Evolutionary conservation across 2,329 filamentous ascomycete species (phyloP).

Genomic region (Ilyonectria robusta): DNA sequence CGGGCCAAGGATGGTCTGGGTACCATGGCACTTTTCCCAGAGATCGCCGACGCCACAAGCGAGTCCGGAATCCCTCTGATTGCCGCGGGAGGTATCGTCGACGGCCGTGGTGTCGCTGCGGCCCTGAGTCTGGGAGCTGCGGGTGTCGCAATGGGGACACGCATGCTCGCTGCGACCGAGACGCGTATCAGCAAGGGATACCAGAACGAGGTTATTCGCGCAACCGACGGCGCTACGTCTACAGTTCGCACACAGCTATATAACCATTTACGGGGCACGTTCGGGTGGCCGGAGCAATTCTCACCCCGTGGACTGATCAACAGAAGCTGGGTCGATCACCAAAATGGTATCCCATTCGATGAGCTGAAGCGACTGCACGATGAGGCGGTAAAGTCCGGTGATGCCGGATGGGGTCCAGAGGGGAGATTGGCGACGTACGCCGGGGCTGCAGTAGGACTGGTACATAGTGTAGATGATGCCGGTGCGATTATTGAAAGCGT

Average conservation of each 20-base stretch:
- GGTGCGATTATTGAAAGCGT: constrained; percentile 54
- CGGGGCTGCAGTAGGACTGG: constrained; percentile 61
- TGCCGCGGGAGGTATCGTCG: constrained; percentile 67
- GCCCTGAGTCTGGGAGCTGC: constrained; percentile 65
- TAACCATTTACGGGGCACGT: constrained; percentile 58
- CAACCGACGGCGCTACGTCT: constrained; percentile 54
- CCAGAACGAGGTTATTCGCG: constrained; percentile 58
- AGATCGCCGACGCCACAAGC: constrained; percentile 59
- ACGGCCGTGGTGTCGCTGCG: constrained; percentile 65
- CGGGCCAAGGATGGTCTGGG: constrained; percentile 59
- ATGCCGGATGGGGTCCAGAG: constrained; percentile 62
- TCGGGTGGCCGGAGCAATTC: constrained; percentile 59
- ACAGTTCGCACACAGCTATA: constrained; percentile 61
- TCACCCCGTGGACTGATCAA: constrained; percentile 59
- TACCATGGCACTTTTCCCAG: constrained; percentile 64
- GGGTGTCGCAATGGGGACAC: constrained; percentile 74
- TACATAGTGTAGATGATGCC: constrained; percentile 57
- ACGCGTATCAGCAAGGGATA: constrained; percentile 58
- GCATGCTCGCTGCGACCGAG: constrained; percentile 68
- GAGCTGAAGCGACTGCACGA: constrained; percentile 59
- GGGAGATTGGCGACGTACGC: constrained; percentile 66
- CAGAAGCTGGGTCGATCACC: constrained; percentile 54
- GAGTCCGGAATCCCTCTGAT: constrained; percentile 58
- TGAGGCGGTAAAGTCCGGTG: constrained; percentile 54
- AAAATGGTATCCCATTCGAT: constrained; percentile 57